Evolutionary conservation across 768 basidiomycete species (phyloP).

Genomic region (Phlegmacium glaucopus): DNA sequence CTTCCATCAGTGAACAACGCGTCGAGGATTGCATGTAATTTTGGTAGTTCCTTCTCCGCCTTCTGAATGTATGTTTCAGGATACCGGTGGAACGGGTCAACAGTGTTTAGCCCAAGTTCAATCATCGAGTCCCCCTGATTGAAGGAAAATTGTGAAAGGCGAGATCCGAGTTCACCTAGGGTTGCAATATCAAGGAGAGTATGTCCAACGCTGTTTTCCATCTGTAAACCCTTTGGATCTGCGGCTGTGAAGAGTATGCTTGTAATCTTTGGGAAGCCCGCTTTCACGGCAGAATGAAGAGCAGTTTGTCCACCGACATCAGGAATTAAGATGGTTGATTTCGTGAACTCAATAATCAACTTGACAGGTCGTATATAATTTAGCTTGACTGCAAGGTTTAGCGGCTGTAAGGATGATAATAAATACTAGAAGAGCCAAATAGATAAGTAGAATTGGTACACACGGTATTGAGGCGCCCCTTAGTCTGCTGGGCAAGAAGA

Average conservation of each 20-base stretch:
- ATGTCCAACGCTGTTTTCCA: conserved; percentile 51
- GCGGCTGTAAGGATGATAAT: conserved; percentile 35
- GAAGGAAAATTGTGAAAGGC: conserved; percentile 7
- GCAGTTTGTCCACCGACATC: conserved; percentile 50
- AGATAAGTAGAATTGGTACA: not conserved
- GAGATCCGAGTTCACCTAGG: conserved; percentile 24
- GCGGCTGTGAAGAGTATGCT: conserved; percentile 34
- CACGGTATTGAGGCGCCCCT: conserved; percentile 45
- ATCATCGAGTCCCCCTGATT: not conserved
- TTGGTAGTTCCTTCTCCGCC: not conserved
- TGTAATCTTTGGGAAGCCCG: conserved; percentile 31
- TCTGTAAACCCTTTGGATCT: conserved; percentile 35
- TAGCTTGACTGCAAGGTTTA: conserved; percentile 48
- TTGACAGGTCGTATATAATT: conserved; percentile 27
- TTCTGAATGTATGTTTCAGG: no score
- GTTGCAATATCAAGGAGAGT: conserved; percentile 36
- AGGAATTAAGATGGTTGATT: conserved; percentile 32
- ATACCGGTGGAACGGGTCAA: not conserved
- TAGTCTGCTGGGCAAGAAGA: conserved; percentile 45
- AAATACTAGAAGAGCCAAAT: not conserved
- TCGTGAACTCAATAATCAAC: conserved; percentile 36
- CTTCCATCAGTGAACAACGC: not conserved
- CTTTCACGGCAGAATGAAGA: conserved; percentile 44
- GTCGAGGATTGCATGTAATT: not conserved
- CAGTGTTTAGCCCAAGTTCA: not conserved